Conservation (phyloP, 2,329 filamentous ascomycete species). For the Diplodia scrobiculata region DNA sequence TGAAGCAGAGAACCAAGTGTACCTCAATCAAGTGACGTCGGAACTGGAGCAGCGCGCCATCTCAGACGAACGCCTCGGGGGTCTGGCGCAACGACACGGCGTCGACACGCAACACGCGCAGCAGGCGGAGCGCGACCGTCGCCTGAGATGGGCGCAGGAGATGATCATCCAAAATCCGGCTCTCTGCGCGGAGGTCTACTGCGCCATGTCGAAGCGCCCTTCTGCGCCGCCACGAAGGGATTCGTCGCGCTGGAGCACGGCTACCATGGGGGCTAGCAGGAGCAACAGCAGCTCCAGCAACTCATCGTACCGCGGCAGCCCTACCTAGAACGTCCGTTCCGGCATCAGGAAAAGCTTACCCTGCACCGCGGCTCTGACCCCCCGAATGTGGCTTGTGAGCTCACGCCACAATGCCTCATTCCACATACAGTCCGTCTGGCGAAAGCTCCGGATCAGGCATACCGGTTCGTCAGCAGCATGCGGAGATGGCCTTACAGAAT, state of each 20-base stretch:
- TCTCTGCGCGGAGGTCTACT: conserved; percentile 27
- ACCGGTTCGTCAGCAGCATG: neutral
- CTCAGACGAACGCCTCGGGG: conserved; percentile 21
- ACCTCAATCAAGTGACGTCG: conserved; percentile 23
- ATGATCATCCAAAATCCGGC: conserved; percentile 29
- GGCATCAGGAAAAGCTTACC: neutral
- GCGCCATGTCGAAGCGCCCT: conserved; percentile 22
- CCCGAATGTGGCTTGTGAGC: neutral
- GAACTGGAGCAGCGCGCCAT: conserved; percentile 23
- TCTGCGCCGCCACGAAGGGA: neutral
- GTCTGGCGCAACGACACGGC: neutral
- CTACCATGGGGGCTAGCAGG: neutral
- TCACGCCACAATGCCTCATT: neutral
- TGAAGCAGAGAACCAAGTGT: conserved; percentile 8
- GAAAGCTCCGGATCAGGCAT: conserved; percentile 8
- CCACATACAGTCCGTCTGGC: neutral
- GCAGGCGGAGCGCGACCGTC: conserved; percentile 23
- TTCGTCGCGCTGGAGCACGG: neutral
- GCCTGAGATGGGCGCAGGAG: conserved; percentile 28
- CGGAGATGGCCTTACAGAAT: neutral
- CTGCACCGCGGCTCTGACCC: neutral
- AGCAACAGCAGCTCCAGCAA: neutral
- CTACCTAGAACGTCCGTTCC: neutral
- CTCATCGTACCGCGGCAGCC: conserved; percentile 20
- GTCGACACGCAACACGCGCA: conserved; percentile 15